Evolutionary conservation across 306 rosid genomes (phyloP).

Genomic region (Coriaria nepalensis): DNA sequence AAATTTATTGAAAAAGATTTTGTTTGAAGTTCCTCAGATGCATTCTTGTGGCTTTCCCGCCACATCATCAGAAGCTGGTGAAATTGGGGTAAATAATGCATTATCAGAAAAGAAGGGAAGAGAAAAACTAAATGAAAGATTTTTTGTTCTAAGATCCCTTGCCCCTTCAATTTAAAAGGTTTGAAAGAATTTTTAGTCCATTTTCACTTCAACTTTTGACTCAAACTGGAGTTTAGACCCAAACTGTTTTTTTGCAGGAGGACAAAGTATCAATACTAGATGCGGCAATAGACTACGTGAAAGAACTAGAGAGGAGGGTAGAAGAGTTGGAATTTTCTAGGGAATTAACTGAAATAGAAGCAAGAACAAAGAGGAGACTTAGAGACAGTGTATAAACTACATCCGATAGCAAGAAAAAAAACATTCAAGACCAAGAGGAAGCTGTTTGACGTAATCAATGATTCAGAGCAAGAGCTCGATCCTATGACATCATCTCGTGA

Average conservation of each 20-base stretch:
- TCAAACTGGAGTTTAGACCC: background rate
- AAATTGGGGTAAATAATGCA: slow-evolving; percentile 47
- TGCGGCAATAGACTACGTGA: slow-evolving; percentile 57
- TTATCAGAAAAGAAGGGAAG: slow-evolving; percentile 57
- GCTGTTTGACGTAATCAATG: slow-evolving; percentile 30
- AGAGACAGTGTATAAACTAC: slow-evolving; percentile 51
- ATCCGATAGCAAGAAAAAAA: slow-evolving; percentile 42
- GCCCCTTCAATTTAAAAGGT: slow-evolving; percentile 73
- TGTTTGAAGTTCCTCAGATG: slow-evolving; percentile 71
- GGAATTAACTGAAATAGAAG: slow-evolving; percentile 26
- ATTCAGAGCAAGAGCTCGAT: slow-evolving; percentile 16
- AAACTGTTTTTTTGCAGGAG: slow-evolving; percentile 28
- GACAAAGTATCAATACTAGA: slow-evolving; percentile 78
- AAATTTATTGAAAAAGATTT: slow-evolving; percentile 45
- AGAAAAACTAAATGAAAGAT: slow-evolving; percentile 62
- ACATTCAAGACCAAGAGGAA: slow-evolving; percentile 54
- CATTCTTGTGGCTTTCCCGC: slow-evolving; percentile 30
- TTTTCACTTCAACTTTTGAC: background rate
- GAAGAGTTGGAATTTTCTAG: slow-evolving; percentile 41
- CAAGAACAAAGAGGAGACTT: slow-evolving; percentile 30
- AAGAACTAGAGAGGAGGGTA: slow-evolving; percentile 60
- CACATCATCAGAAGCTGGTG: slow-evolving; percentile 51
- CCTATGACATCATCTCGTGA: too few species aligned
- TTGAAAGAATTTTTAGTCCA: slow-evolving; percentile 3
- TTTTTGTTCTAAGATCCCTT: slow-evolving; percentile 49